These are phyloP conservation scores for Salvia rosmarinus DNA, from an alignment of 257 asterid genomes.

Conservation along the genomic window DNA sequence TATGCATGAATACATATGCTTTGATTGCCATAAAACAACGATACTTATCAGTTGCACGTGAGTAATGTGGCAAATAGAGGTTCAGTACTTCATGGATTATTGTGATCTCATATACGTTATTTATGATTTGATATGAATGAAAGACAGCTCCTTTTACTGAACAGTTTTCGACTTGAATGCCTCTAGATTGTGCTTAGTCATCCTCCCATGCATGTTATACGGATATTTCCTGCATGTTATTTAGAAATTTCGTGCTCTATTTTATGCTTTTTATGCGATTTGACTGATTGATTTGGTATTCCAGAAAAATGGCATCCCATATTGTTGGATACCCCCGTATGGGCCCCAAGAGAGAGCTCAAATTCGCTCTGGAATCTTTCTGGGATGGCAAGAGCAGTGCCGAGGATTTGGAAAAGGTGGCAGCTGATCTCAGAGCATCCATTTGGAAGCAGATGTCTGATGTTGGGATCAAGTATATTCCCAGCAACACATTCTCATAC, in stretches of 20 bases:
- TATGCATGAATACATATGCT: neutral
- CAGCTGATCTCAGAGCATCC: conserved; percentile 80
- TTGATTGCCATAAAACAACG: neutral
- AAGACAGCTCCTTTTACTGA: neutral
- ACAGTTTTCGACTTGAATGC: neutral
- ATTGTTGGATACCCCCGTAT: conserved; percentile 96
- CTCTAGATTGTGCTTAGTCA: conserved; percentile 8
- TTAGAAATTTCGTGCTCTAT: neutral
- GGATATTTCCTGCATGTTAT: neutral
- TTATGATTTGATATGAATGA: neutral
- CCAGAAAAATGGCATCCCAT: conserved; percentile 86
- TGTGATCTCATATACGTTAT: conserved; percentile 5
- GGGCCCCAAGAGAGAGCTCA: conserved; percentile 98
- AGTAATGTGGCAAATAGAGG: conserved; percentile 9
- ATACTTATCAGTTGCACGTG: neutral
- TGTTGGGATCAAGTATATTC: conserved; percentile 70
- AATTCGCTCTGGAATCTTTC: conserved; percentile 75
- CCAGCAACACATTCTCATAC: conserved; percentile 94
- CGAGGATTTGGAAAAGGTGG: conserved; percentile 79
- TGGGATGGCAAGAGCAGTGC: conserved; percentile 66
- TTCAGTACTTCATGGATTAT: neutral
- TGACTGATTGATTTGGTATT: conserved; percentile 29
- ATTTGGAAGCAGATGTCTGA: conserved; percentile 61
- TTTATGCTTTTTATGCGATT: neutral
- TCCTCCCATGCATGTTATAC: neutral